Evolutionary conservation across 1,284 basidiomycete species (phyloP).

Genomic region (Cystobasidium pallidum): DNA sequence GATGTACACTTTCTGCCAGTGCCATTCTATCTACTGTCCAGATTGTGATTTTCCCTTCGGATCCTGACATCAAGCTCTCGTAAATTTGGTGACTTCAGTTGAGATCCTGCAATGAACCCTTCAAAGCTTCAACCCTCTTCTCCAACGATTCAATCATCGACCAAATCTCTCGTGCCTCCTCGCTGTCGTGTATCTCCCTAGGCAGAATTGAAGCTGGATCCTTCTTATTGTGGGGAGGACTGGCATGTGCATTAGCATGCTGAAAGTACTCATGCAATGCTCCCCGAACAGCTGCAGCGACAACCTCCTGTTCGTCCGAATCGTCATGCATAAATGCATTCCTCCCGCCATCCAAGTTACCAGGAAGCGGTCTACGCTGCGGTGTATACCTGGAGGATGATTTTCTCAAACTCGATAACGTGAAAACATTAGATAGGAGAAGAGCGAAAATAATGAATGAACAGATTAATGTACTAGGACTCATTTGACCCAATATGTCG

Average conservation of each 20-base stretch:
- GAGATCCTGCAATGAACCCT: conserved; percentile 6
- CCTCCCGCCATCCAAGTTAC: conserved; percentile 45
- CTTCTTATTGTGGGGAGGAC: background rate
- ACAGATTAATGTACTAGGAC: conserved; percentile 48
- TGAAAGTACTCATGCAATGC: conserved; percentile 55
- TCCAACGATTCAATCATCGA: conserved; percentile 22
- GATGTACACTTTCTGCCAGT: background rate
- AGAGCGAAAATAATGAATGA: conserved; percentile 54
- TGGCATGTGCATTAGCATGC: background rate
- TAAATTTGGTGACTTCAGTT: background rate
- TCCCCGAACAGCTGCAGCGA: conserved; percentile 54
- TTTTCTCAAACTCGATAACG: conserved; percentile 44
- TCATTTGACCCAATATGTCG: conserved; percentile 34
- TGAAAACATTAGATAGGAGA: conserved; percentile 57
- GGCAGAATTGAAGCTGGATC: background rate
- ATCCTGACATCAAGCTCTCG: background rate
- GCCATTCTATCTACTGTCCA: too few species aligned
- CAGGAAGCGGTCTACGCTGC: conserved; percentile 38
- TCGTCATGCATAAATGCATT: background rate
- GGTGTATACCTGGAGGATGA: conserved; percentile 20
- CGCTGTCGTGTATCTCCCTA: background rate
- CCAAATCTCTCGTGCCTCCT: conserved; percentile 26
- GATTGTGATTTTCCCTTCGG: too few species aligned
- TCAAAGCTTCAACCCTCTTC: conserved; percentile 20
- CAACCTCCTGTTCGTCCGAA: conserved; percentile 50